Percentiles rank a stretch among this genome's conserved stretches.
Conservation (phyloP, 176 grass and related monocot genomes). For the Oryza australiensis region DNA sequence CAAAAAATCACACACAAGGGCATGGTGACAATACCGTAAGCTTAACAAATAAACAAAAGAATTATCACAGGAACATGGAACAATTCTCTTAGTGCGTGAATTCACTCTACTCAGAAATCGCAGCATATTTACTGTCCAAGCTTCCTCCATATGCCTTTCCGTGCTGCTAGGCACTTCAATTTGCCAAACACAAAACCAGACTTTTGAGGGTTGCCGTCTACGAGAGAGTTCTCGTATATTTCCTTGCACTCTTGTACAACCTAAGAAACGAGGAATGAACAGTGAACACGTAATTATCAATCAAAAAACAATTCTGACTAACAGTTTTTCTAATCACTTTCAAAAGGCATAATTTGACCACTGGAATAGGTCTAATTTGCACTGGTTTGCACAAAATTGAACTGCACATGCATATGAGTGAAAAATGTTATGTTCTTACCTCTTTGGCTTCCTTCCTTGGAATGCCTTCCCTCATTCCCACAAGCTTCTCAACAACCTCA, state of each 20-base stretch:
- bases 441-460: constrained; percentile 97
- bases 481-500: constrained; percentile 99
- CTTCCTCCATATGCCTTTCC: constrained; percentile 92
- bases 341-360: background rate
- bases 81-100: background rate
- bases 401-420: constrained; percentile 1
- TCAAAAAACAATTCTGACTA: background rate
- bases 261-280: constrained; percentile 48
- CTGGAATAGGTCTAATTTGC: background rate
- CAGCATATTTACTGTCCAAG: constrained; percentile 55
- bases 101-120: background rate
- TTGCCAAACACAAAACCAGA: constrained; percentile 86
- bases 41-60: constrained; percentile 58
- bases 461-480: constrained; percentile 88
- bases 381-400: background rate
- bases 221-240: constrained; percentile 83
- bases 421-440: constrained; percentile 44
- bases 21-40: constrained; percentile 3
- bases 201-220: constrained; percentile 77
- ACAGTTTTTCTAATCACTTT: background rate
- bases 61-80: constrained; percentile 40
- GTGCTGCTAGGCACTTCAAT: constrained; percentile 78
- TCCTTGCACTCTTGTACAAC: constrained; percentile 99
- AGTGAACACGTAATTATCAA: background rate
- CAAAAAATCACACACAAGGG: constrained; percentile 15